A percentile compares a stretch with the other conserved stretches of the same genome.
These are phyloP conservation scores for Cercospora sp. DNA, from an alignment of 2,329 filamentous ascomycete genomes.

Conservation along the genomic window DNA sequence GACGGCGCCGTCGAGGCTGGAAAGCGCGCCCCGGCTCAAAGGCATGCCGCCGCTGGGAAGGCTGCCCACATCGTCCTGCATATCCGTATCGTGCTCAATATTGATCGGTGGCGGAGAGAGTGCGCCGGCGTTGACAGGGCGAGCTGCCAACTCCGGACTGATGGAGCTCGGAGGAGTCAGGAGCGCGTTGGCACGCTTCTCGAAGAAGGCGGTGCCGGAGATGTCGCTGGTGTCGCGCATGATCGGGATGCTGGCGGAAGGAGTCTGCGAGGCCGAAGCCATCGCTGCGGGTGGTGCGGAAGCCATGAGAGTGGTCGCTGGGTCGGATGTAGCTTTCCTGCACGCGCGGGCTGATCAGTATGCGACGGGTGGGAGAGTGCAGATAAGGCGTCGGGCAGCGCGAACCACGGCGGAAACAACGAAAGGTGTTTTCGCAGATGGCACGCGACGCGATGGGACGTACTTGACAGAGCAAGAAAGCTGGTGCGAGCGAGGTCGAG, in stretches of 20 bases:
- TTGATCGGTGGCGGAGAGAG: slow-evolving; percentile 49
- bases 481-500: slow-evolving; percentile 21
- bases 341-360: slow-evolving; percentile 19
- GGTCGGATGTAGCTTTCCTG: slow-evolving; percentile 39
- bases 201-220: slow-evolving; percentile 33
- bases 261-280: slow-evolving; percentile 38
- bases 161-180: slow-evolving; percentile 95
- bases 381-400: slow-evolving; percentile 5
- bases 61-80: slow-evolving; percentile 55
- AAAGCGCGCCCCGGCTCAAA: slow-evolving; percentile 54
- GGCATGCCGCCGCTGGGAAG: slow-evolving; percentile 35
- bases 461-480: slow-evolving; percentile 40
- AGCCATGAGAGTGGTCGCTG: slow-evolving; percentile 35
- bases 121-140: slow-evolving; percentile 65
- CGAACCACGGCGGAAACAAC: slow-evolving; percentile 16
- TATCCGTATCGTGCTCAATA: slow-evolving; percentile 82
- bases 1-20: slow-evolving; percentile 68
- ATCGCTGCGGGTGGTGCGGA: slow-evolving; percentile 35
- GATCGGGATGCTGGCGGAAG: slow-evolving; percentile 35
- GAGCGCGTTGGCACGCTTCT: slow-evolving; percentile 53
- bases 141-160: slow-evolving; percentile 80
- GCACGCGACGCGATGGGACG: slow-evolving; percentile 32
- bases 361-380: slow-evolving; percentile 32
- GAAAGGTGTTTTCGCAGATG: slow-evolving; percentile 4
- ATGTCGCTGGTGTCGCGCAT: slow-evolving; percentile 28